Evolutionary conservation across 2,329 filamentous ascomycete genomes (phyloP), one percentile per base, ranked within the genome.

Genomic region (Aquanectria penicillioides): DNA sequence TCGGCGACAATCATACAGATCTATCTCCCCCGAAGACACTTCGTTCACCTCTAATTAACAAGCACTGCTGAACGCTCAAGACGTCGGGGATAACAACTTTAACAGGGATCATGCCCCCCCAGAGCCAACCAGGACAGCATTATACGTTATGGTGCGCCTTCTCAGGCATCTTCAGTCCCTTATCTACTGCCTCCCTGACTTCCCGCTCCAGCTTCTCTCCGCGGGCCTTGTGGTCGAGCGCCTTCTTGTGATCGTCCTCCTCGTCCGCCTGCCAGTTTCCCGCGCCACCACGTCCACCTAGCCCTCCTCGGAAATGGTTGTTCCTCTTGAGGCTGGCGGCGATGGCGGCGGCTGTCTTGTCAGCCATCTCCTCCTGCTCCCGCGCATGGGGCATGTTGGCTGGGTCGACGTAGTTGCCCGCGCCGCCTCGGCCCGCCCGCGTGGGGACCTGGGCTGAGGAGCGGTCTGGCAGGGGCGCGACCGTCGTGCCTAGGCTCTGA

Each of bases 391-490:
- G 73, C 13, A 74, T 66, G 18, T 74, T 67, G 37, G 72, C 66
- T 15, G 75, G 64, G 50, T 80, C 78, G 49, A 81, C 71, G 68
- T 82, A 86, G 76, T 89, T 89, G 31, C 87, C 87, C 1, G 86
- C 85, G 17, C 87, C 87, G 63, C 87, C 87, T 57, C 87, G 83
- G 51, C 87, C 87, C 29, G 74, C 75, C 33, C 78, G 75, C 65
- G 73, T 81, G 81, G 68, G 68, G 66, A 67, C 62, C n/a, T 67
- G 63, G 58, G 66, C 54, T 59, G 69, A 37, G 51, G 52, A 17
- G 65, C 65, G 58, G 64, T 58, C 57, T 64, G 64, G 71, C 49
- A 62, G 74, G 59, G 61, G 64, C 5, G 46, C 62, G 22, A 59
- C 64, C 31, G 62, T 64, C 28, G 70, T 64, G 41, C 59, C 34